Evolutionary conservation across 2,329 filamentous ascomycete species (phyloP), one percentile per base, ranked within the genome.

Genomic region (Raffaelea ambrosiae): DNA sequence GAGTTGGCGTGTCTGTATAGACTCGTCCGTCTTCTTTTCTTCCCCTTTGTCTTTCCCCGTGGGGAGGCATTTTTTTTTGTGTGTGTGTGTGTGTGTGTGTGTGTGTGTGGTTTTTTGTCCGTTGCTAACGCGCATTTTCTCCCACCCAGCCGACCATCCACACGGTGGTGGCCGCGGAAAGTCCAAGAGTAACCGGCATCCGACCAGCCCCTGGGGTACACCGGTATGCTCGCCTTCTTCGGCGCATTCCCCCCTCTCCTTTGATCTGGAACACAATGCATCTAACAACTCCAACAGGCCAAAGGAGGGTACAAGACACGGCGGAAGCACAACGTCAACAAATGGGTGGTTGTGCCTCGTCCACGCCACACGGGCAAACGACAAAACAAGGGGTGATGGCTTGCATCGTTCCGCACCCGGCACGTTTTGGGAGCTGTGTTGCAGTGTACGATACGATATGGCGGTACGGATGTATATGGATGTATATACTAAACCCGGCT

Each of bases 101-200:
- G n/a, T n/a, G n/a, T n/a, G n/a, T n/a, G n/a, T 33, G 9, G 9
- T 16, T 33, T 39, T 47, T 26, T 43, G 21, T 21, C 23, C 36
- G 41, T 50, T 59, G 35, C 54, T 23, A 29, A 29, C 26, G 26
- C 26, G 21, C 9, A 2, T 21, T 33, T 21, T 40, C 4, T 29
- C 21, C 31, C 29, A 3, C 19, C 11, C 5, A 81, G 86, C 83
- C 59, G 93, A 98, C 62, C 93, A 98, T 76, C 93, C 93, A 61
- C 93, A 98, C 67, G 93, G 93, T 79, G 93, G 93, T 86, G 93
- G 93, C 69, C 82, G 94, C 76, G 93, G 93, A 73, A 98, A 98
- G 73, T 96, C 89, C 49, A 98, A 98, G 87, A 89, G 93, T 81
- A 95, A 96, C 64, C 82, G 90, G 52, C 77, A 95, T 63, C 93